A percentile compares a stretch with the other conserved stretches of the same genome.
Conservation (phyloP, 2,329 filamentous ascomycete species). For the Bipolaris gigantea region DNA sequence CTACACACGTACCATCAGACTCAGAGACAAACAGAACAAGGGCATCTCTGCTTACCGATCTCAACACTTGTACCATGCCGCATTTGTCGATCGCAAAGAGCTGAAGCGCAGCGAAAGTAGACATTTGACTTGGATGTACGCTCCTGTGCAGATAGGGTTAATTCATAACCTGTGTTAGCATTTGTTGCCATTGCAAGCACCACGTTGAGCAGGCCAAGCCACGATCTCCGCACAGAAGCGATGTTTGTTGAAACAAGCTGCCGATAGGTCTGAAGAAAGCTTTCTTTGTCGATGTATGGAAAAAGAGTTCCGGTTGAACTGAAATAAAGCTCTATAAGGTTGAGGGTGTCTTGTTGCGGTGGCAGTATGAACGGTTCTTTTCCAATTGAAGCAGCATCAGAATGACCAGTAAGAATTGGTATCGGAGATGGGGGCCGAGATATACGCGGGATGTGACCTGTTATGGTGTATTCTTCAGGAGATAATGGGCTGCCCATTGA, state of each 20-base stretch:
- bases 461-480: conserved; percentile 11
- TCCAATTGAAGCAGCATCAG: conserved; percentile 13
- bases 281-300: conserved; percentile 46
- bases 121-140: conserved; percentile 49
- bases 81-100: conserved; percentile 50
- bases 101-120: conserved; percentile 51
- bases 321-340: conserved; percentile 45
- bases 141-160: conserved; percentile 37
- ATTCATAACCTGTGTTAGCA: conserved; percentile 29
- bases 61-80: conserved; percentile 51
- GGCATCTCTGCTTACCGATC: conserved; percentile 36
- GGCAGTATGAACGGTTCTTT: conserved; percentile 39
- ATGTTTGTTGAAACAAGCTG: conserved; percentile 37
- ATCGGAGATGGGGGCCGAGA: conserved; percentile 23
- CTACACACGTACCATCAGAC: not conserved
- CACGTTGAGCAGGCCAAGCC: conserved; percentile 56
- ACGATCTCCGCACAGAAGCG: conserved; percentile 49
- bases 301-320: conserved; percentile 44
- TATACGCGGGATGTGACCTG: conserved; percentile 22
- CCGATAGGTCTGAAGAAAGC: conserved; percentile 42
- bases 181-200: conserved; percentile 54
- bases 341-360: conserved; percentile 29
- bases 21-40: not conserved
- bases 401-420: conserved; percentile 1
- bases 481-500: conserved; percentile 5